phyloP scores from a whole-genome alignment of 768 basidiomycete genomes.

The Pleurotus giganteus region DNA sequence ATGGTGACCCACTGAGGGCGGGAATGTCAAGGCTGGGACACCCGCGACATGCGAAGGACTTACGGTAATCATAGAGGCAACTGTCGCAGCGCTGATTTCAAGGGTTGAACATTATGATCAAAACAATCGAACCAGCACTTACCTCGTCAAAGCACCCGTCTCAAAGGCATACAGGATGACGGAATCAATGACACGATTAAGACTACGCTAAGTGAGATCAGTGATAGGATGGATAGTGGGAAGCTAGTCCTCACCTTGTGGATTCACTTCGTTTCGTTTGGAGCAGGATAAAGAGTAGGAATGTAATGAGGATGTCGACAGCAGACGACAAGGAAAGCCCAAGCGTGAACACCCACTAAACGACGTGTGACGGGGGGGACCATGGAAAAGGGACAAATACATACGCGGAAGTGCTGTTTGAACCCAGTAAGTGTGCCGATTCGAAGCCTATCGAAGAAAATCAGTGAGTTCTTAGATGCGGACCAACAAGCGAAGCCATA shows the following conservation, averaged over 20 bases:
- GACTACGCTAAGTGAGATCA: constrained; percentile 16
- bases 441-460: constrained; percentile 16
- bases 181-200: constrained; percentile 34
- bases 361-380: constrained; percentile 14
- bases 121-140: neutral
- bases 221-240: neutral
- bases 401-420: constrained; percentile 13
- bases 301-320: constrained; percentile 38
- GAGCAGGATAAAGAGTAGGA: constrained; percentile 31
- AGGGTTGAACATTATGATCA: neutral
- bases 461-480: neutral
- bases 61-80: constrained; percentile 36
- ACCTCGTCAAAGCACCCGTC: constrained; percentile 42
- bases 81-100: constrained; percentile 31
- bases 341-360: constrained; percentile 44
- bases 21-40: constrained; percentile 5
- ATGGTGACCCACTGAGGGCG: neutral
- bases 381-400: neutral
- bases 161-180: constrained; percentile 40
- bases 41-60: constrained; percentile 9
- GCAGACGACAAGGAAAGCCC: constrained; percentile 39
- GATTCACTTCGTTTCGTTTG: constrained; percentile 28
- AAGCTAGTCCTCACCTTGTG: constrained; percentile 21
- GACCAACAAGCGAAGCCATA: constrained; percentile 5
- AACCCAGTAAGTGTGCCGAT: constrained; percentile 19